Percentiles rank a stretch among this genome's conserved stretches.
Conservation (phyloP, 2,329 filamentous ascomycete species). For the Hymenoscyphus fraxineus region DNA sequence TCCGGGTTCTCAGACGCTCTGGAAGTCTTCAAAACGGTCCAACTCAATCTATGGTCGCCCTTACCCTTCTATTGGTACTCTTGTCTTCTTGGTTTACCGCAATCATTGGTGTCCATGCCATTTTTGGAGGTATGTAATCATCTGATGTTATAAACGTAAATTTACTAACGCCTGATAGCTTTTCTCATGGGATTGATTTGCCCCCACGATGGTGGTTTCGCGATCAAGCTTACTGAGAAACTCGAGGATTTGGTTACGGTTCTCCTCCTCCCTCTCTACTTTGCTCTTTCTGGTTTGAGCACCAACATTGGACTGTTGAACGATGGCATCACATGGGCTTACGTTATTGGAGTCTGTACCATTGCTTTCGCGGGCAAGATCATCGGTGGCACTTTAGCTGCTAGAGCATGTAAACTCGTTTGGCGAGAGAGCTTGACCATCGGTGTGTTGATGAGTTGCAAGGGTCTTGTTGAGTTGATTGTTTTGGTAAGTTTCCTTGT, state of each 20-base stretch:
- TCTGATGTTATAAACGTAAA: not conserved
- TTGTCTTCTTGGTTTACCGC: conserved; percentile 81
- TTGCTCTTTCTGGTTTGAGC: conserved; percentile 84
- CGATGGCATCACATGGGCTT: conserved; percentile 80
- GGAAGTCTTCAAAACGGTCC: conserved; percentile 84
- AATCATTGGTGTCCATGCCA: conserved; percentile 88
- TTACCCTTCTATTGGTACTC: conserved; percentile 77
- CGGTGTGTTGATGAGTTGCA: conserved; percentile 91
- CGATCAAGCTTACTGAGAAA: conserved; percentile 88
- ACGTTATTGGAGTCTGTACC: conserved; percentile 76
- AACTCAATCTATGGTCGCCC: conserved; percentile 75
- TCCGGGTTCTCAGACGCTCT: conserved; percentile 68
- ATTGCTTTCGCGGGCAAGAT: conserved; percentile 86
- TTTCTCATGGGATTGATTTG: conserved; percentile 88
- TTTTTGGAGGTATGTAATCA: conserved; percentile 61
- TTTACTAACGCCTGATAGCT: conserved; percentile 40
- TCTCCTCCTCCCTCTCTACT: conserved; percentile 86
- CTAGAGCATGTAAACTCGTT: conserved; percentile 69
- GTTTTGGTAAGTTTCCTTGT: conserved; percentile 64
- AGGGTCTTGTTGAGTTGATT: conserved; percentile 90
- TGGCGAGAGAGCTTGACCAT: conserved; percentile 91
- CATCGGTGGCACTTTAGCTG: conserved; percentile 74
- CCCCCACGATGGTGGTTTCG: conserved; percentile 84
- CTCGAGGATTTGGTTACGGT: conserved; percentile 86
- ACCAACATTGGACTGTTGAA: conserved; percentile 84